Percentiles rank a stretch among this genome's conserved stretches.
These are phyloP conservation scores for Leccinum broughii DNA, from an alignment of 768 basidiomycete species.

Conservation along the genomic window DNA sequence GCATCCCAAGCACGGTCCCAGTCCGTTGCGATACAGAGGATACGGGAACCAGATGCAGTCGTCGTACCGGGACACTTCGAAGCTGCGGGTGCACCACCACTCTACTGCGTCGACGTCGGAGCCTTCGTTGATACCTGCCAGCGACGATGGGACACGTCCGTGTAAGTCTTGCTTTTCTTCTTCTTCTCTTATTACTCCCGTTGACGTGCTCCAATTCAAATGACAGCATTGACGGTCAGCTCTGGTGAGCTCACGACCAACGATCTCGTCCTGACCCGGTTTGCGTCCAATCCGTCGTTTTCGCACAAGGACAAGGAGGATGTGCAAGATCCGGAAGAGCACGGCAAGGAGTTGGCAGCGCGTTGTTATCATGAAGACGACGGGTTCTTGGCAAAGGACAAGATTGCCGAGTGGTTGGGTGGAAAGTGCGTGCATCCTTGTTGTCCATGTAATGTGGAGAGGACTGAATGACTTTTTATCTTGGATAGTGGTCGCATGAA, in stretches of 20 bases:
- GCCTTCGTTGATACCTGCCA: conserved; percentile 66
- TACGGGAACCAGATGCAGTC: conserved; percentile 37
- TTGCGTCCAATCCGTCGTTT: conserved; percentile 40
- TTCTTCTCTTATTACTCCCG: conserved; percentile 13
- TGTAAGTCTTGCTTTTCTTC: conserved; percentile 39
- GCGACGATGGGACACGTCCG: conserved; percentile 46
- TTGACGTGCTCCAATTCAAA: conserved; percentile 15
- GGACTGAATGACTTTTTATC: conserved; percentile 3
- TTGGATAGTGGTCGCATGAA: conserved; percentile 68
- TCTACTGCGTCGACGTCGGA: conserved; percentile 79
- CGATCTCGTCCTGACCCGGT: conserved; percentile 47
- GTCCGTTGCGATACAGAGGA: conserved; percentile 47
- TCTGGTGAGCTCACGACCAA: conserved; percentile 59
- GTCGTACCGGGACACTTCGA: conserved; percentile 40
- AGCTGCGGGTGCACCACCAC: conserved; percentile 63
- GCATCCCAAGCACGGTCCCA: conserved; percentile 39
- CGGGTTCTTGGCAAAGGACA: conserved; percentile 73
- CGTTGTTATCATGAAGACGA: conserved; percentile 88
- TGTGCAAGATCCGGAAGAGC: conserved; percentile 54
- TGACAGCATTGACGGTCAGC: conserved; percentile 26
- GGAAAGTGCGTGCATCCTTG: conserved; percentile 66
- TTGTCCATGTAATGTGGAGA: neutral
- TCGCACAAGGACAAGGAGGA: conserved; percentile 58
- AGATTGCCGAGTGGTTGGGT: conserved; percentile 96
- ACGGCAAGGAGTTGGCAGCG: conserved; percentile 71